phyloP scores from a whole-genome alignment of 164 flowering plant species.

The Annona cherimola region DNA sequence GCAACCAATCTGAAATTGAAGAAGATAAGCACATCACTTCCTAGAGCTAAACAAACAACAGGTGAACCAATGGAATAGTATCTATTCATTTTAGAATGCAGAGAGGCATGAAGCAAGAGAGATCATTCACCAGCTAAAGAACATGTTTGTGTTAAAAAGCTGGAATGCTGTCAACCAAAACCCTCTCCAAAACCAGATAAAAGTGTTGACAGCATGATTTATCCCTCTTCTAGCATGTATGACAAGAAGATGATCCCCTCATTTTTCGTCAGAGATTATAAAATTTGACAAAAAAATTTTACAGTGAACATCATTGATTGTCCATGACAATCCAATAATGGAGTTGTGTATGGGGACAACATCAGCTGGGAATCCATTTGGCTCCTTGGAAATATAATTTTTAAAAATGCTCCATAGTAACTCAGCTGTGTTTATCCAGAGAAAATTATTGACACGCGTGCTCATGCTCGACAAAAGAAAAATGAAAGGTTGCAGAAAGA shows the following conservation, averaged over 20 bases:
- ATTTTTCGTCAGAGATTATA: not conserved
- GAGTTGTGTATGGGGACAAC: not conserved
- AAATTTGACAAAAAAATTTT: too few species aligned
- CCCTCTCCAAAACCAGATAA: not conserved
- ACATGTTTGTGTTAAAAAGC: too few species aligned
- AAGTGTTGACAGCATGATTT: not conserved
- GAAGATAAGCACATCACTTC: not conserved
- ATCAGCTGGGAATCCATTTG: not conserved
- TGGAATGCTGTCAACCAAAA: too few species aligned
- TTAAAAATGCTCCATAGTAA: too few species aligned
- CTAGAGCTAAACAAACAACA: not conserved
- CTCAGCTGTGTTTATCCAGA: too few species aligned
- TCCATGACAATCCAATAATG: not conserved
- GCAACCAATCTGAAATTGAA: slow-evolving; percentile 57
- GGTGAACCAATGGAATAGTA: not conserved
- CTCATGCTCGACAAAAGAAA: too few species aligned
- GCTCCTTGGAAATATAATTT: not conserved
- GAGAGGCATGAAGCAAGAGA: too few species aligned
- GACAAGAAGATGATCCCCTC: not conserved
- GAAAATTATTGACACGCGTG: too few species aligned
- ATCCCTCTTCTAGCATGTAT: not conserved
- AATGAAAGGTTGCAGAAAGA: too few species aligned
- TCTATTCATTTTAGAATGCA: too few species aligned
- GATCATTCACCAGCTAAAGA: too few species aligned
- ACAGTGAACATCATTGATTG: not conserved